Evolutionary conservation across 139 green algal species (phyloP).

Genomic region (Chlorella sorokiniana): DNA sequence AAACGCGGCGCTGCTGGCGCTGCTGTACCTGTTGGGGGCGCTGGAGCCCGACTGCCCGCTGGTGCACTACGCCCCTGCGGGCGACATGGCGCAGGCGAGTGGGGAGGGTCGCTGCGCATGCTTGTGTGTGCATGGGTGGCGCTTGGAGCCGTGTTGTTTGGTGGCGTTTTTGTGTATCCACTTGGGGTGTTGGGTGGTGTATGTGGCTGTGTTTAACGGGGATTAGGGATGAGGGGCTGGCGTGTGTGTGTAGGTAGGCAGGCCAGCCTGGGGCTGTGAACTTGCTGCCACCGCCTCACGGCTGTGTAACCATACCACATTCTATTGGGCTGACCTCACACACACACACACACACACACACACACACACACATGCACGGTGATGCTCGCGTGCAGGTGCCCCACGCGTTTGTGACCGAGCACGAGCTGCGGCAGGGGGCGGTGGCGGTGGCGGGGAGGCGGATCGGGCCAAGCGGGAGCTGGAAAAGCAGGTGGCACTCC

Average conservation of each 20-base stretch:
- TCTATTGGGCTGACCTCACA: too few species aligned
- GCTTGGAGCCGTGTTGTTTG: too few species aligned
- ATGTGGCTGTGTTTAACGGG: background rate
- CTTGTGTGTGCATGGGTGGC: background rate
- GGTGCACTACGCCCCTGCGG: constrained; percentile 21
- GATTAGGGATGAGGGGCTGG: background rate
- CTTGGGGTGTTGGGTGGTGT: background rate
- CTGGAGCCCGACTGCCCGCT: constrained; percentile 4
- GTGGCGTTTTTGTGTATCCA: too few species aligned
- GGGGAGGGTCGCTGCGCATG: background rate
- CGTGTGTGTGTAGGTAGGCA: too few species aligned
- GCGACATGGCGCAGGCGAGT: constrained; percentile 26
- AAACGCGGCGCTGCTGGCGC: constrained; percentile 8
- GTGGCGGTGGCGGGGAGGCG: background rate
- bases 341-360: background rate
- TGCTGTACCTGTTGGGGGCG: constrained; percentile 27
- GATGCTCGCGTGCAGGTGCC: constrained; percentile 10
- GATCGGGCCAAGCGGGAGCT: background rate
- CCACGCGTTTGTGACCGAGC: constrained; percentile 8
- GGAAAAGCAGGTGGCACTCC: background rate
- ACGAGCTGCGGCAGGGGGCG: constrained; percentile 4
- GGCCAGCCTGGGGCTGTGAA: too few species aligned
- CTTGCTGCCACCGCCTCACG: too few species aligned
- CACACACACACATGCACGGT: background rate
- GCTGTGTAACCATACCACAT: too few species aligned